Evolutionary conservation across 2,329 filamentous ascomycete species (phyloP).

Genomic region (Paracamarosporium sp.): DNA sequence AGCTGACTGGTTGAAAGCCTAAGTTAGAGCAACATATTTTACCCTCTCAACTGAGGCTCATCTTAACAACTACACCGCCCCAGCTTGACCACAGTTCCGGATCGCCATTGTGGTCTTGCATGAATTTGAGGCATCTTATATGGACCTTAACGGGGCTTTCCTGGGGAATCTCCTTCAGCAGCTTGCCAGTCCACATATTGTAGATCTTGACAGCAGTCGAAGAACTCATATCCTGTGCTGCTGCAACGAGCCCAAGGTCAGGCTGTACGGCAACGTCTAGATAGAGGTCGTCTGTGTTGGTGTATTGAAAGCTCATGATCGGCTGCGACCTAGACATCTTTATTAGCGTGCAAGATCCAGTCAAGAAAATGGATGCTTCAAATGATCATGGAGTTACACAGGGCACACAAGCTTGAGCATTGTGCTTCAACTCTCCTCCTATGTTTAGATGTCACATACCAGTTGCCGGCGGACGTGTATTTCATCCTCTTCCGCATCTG

Average conservation of each 20-base stretch:
- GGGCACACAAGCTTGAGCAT: neutral
- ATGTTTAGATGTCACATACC: slow-evolving; percentile 1
- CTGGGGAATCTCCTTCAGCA: slow-evolving; percentile 29
- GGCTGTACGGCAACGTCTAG: slow-evolving; percentile 38
- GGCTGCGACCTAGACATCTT: slow-evolving; percentile 26
- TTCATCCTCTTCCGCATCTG: slow-evolving; percentile 22
- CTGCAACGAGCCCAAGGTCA: slow-evolving; percentile 41
- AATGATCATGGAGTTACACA: neutral
- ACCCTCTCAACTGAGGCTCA: slow-evolving; percentile 13
- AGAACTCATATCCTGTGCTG: slow-evolving; percentile 29
- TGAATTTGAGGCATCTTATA: slow-evolving; percentile 36
- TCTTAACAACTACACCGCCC: slow-evolving; percentile 22
- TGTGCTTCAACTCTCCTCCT: too few relatives aligned
- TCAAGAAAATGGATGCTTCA: neutral
- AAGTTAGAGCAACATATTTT: neutral
- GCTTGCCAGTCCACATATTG: slow-evolving; percentile 41
- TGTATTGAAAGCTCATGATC: slow-evolving; percentile 33
- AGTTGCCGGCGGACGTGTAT: slow-evolving; percentile 8
- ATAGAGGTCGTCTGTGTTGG: slow-evolving; percentile 31
- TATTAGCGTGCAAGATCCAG: neutral
- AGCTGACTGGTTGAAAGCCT: too few relatives aligned
- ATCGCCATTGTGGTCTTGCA: slow-evolving; percentile 27
- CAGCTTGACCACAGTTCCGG: slow-evolving; percentile 33
- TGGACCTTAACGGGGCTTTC: neutral
- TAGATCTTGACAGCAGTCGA: slow-evolving; percentile 30